These are phyloP conservation scores for Aspergillus texensis DNA, from an alignment of 2,329 filamentous ascomycete genomes.

Conservation along the genomic window DNA sequence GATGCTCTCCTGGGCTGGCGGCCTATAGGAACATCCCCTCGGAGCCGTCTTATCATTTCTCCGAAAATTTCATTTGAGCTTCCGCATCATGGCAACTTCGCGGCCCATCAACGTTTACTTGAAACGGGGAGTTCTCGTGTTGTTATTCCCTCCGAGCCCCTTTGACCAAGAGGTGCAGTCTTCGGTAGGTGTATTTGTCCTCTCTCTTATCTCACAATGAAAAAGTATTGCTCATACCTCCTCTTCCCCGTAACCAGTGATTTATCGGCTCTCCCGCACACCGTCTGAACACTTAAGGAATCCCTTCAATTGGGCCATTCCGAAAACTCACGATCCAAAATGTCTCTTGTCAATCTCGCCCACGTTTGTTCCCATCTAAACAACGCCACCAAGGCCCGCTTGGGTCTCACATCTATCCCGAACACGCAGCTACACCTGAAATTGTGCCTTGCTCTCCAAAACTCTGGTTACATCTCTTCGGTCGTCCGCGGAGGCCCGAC, in stretches of 20 bases:
- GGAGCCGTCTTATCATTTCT: slow-evolving; percentile 26
- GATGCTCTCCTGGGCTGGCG: not conserved
- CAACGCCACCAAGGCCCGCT: slow-evolving; percentile 81
- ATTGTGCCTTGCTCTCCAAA: slow-evolving; percentile 76
- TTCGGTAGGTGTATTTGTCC: not conserved
- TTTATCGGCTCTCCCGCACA: slow-evolving; percentile 2
- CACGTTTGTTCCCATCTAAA: slow-evolving; percentile 89
- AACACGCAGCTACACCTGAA: slow-evolving; percentile 79
- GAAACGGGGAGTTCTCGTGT: not conserved
- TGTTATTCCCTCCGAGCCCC: not conserved
- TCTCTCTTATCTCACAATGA: not conserved
- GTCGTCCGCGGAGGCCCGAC: slow-evolving; percentile 72
- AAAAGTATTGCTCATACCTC: slow-evolving; percentile 4
- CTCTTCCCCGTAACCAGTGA: not conserved
- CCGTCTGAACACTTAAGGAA: slow-evolving; percentile 8
- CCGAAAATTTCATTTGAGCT: slow-evolving; percentile 40
- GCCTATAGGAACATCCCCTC: not conserved
- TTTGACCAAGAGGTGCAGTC: not conserved
- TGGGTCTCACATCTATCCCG: slow-evolving; percentile 81
- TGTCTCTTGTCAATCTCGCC: slow-evolving; percentile 75
- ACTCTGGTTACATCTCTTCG: slow-evolving; percentile 77
- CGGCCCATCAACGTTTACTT: not conserved
- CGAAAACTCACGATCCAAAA: slow-evolving; percentile 37
- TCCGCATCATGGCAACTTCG: slow-evolving; percentile 19
- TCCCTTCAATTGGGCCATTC: slow-evolving; percentile 24